Conservation (phyloP, 768 basidiomycete genomes). For the Mycena belliarum region DNA sequence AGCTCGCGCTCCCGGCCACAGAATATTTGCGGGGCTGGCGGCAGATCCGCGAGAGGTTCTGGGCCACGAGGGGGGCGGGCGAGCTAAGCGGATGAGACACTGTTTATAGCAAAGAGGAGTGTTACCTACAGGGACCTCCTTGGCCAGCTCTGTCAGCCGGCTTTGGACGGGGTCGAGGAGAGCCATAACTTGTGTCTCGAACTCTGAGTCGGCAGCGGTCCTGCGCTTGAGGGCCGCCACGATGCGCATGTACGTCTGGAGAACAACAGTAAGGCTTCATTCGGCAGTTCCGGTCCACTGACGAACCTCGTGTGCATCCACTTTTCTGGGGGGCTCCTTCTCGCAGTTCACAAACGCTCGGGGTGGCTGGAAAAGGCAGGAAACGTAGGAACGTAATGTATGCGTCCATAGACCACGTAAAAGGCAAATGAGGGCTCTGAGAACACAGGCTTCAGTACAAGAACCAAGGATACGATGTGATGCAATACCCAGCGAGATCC, state of each 20-base stretch:
- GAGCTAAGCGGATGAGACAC: too few species aligned
- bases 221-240: slow-evolving; percentile 4
- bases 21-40: slow-evolving; percentile 16
- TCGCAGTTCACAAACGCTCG: not conserved
- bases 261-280: not conserved
- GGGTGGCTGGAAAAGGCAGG: not conserved
- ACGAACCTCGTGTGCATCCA: slow-evolving; percentile 11
- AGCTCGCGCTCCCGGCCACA: slow-evolving; percentile 12
- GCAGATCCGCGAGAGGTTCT: slow-evolving; percentile 1
- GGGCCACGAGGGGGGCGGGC: too few species aligned
- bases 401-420: not conserved
- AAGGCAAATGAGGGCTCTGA: not conserved
- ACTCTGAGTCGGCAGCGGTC: slow-evolving; percentile 7
- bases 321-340: not conserved
- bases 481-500: not conserved
- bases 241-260: not conserved
- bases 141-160: slow-evolving; percentile 1
- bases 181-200: slow-evolving; percentile 6
- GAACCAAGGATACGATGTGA: too few species aligned
- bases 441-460: not conserved
- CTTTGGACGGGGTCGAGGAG: slow-evolving; percentile 3
- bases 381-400: not conserved
- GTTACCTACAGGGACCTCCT: not conserved
- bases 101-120: not conserved
- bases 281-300: not conserved